Conservation (phyloP, 2,329 filamentous ascomycete genomes). For the Ophiostoma sp. region DNA sequence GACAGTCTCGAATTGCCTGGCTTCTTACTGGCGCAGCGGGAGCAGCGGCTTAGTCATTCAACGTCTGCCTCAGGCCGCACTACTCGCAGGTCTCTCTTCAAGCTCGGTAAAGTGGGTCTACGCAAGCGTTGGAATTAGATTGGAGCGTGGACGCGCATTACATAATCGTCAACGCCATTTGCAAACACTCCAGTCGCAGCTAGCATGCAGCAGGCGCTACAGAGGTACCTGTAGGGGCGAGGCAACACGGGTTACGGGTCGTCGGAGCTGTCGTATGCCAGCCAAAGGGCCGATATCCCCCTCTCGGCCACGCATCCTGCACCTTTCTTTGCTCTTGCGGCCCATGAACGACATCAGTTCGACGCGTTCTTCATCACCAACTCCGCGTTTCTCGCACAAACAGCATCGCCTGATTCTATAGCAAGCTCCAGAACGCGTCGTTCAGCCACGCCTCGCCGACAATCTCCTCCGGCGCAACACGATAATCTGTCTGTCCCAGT, state of each 20-base stretch:
- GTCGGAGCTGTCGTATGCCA: neutral
- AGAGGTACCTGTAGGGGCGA: neutral
- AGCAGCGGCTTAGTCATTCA: neutral
- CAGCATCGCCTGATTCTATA: neutral
- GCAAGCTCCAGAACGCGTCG: slow-evolving; percentile 18
- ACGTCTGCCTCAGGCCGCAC: slow-evolving; percentile 3
- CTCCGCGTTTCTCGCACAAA: slow-evolving; percentile 20
- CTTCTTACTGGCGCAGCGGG: slow-evolving; percentile 10
- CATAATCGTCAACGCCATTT: neutral
- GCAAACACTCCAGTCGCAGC: neutral
- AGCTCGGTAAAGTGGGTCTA: neutral
- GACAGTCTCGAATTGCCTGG: slow-evolving; percentile 9
- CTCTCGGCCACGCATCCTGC: slow-evolving; percentile 19
- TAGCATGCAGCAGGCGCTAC: neutral
- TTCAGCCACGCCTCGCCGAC: neutral
- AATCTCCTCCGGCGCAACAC: slow-evolving; percentile 24
- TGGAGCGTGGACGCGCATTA: neutral
- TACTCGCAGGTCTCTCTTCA: neutral
- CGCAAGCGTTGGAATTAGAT: neutral
- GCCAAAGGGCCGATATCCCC: neutral
- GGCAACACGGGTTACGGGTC: neutral
- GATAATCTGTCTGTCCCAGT: neutral
- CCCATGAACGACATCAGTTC: neutral
- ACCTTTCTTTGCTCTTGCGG: slow-evolving; percentile 7
- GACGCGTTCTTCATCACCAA: slow-evolving; percentile 26